These are phyloP conservation scores for Blastobotrys illinoisensis DNA, from an alignment of 1,139 yeast genomes.

Conservation along the genomic window DNA sequence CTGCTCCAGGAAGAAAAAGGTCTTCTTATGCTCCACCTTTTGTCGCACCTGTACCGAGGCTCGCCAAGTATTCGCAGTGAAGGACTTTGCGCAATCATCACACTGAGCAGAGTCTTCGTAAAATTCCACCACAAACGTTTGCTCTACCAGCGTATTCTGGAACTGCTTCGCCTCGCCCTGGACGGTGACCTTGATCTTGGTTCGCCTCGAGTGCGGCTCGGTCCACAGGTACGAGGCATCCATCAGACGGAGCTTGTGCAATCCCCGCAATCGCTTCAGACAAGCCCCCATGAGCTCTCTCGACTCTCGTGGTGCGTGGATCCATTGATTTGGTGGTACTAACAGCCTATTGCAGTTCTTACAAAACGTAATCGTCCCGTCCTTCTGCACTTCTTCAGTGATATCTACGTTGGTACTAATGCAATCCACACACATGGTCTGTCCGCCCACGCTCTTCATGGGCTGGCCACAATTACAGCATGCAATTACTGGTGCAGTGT, in stretches of 20 bases:
- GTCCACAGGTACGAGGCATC: slow-evolving; percentile 98
- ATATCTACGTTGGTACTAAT: slow-evolving; percentile 90
- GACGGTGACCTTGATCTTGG: slow-evolving; percentile 82
- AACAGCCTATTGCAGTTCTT: slow-evolving; percentile 92
- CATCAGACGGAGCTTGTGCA: slow-evolving; percentile 75
- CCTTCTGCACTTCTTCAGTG: slow-evolving; percentile 91
- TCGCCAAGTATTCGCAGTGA: slow-evolving; percentile 96
- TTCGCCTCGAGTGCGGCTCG: slow-evolving; percentile 96
- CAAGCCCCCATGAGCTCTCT: slow-evolving; percentile 89
- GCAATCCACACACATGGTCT: slow-evolving; percentile 97
- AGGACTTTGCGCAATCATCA: slow-evolving; percentile 96
- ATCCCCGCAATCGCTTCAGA: slow-evolving; percentile 80
- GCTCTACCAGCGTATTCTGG: slow-evolving; percentile 87
- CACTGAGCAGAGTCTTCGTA: slow-evolving; percentile 94
- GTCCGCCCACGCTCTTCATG: slow-evolving; percentile 82
- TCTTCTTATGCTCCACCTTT: slow-evolving; percentile 94
- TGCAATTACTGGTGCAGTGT: slow-evolving; percentile 72
- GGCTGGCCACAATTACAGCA: slow-evolving; percentile 99
- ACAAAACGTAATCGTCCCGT: slow-evolving; percentile 85
- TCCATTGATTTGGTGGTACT: slow-evolving; percentile 94
- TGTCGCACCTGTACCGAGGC: slow-evolving; percentile 98
- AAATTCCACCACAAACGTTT: slow-evolving; percentile 92
- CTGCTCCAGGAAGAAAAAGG: slow-evolving; percentile 92
- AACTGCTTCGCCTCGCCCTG: slow-evolving; percentile 83
- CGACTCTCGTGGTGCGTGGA: slow-evolving; percentile 84